Evolutionary conservation across 768 basidiomycete species (phyloP).

Genomic region (Leccinum sublutescens): DNA sequence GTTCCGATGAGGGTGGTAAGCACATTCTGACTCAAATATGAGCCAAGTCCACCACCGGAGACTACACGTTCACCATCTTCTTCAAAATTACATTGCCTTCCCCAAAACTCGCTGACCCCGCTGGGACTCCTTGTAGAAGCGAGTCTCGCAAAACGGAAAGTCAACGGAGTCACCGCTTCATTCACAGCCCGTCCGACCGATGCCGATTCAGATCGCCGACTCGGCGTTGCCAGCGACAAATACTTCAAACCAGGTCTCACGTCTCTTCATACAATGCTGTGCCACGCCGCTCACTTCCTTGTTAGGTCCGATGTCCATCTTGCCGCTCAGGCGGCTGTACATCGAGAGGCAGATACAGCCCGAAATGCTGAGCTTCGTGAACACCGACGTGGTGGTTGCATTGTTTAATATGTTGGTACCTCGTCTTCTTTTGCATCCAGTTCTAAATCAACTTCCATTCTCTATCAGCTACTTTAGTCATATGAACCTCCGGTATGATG

Average conservation of each 20-base stretch:
- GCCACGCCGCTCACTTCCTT: slow-evolving; percentile 8
- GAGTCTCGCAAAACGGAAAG: slow-evolving; percentile 70
- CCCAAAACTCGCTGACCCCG: slow-evolving; percentile 91
- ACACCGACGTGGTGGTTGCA: slow-evolving; percentile 85
- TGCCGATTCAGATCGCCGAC: slow-evolving; percentile 42
- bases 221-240: slow-evolving; percentile 81
- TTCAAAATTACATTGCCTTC: slow-evolving; percentile 86
- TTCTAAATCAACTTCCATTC: slow-evolving; percentile 2
- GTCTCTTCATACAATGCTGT: neutral
- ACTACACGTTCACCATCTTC: slow-evolving; percentile 42
- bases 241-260: slow-evolving; percentile 88
- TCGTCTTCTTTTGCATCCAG: neutral
- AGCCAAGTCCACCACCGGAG: no score
- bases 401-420: slow-evolving; percentile 82
- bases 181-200: slow-evolving; percentile 39
- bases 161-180: slow-evolving; percentile 45
- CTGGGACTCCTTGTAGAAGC: slow-evolving; percentile 91
- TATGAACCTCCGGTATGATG: slow-evolving; percentile 55
- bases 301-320: slow-evolving; percentile 81
- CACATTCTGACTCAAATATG: no score
- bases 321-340: slow-evolving; percentile 77
- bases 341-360: slow-evolving; percentile 91
- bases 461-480: slow-evolving; percentile 66
- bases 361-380: slow-evolving; percentile 88
- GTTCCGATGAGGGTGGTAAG: no score